Evolutionary conservation across 2,329 filamentous ascomycete genomes (phyloP).

Genomic region (Penicillium decumbens): DNA sequence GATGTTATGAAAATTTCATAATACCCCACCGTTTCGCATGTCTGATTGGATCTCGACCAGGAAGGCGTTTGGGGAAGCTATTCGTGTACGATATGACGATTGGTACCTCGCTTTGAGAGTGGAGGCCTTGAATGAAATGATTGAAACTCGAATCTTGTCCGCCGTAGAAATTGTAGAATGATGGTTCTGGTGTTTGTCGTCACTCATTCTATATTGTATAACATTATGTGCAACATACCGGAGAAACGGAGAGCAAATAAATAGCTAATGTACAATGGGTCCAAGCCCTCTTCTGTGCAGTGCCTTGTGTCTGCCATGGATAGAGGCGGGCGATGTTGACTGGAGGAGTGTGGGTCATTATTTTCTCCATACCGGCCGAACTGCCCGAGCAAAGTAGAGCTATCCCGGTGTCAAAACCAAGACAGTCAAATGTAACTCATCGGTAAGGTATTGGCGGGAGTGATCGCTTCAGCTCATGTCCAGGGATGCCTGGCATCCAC

Average conservation of each 20-base stretch:
- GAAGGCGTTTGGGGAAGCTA: constrained; percentile 91
- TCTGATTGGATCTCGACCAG: background rate
- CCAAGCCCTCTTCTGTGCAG: background rate
- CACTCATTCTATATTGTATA: background rate
- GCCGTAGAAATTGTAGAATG: background rate
- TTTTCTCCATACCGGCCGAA: background rate
- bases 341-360: background rate
- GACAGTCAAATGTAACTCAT: background rate
- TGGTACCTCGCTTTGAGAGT: constrained; percentile 6
- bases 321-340: background rate
- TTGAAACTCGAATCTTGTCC: background rate
- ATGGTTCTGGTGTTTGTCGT: background rate
- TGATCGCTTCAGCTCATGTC: background rate
- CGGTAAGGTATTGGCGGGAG: background rate
- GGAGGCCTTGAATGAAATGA: constrained; percentile 1
- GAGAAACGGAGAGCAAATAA: background rate
- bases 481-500: background rate
- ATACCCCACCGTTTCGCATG: background rate
- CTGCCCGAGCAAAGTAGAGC: background rate
- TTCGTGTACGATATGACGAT: constrained; percentile 70
- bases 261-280: constrained; percentile 2
- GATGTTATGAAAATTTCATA: constrained; percentile 7
- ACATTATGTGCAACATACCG: constrained; percentile 2
- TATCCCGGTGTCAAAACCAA: background rate
- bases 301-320: background rate